Evolutionary conservation across 352 stramenopile species (phyloP), one percentile per base, ranked within the genome.

Genomic region (Phytopythium boreale): DNA sequence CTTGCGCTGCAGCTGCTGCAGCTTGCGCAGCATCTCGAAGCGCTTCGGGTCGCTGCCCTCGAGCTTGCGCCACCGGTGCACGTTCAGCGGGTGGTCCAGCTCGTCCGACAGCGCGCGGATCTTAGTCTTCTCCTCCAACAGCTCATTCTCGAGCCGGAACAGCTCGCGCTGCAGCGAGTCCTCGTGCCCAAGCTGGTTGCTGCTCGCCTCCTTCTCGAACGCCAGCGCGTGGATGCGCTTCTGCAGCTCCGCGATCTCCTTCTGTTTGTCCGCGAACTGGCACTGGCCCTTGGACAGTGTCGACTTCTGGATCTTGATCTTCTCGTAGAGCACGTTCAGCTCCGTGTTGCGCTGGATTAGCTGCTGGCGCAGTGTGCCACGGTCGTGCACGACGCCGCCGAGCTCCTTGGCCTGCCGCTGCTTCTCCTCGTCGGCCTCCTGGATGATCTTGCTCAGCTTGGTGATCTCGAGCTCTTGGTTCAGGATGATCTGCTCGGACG

Each of bases 251-350:
- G 57, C 46, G 15, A 92, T 72, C 41, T 92, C 84, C 15, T 81
- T 71, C 14, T 80, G 68, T 47, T 87, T 82, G 29, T 93, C 86
- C 29, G 91, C 70, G 66, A 82, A 97, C 62, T 90, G 76, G 8
- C 75, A 56, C 51, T 95, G 81, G 7, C 89, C 91, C 51, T 96
- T 95, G 44, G 71, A 67, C 20, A 97, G 68, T 14, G 77, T 90
- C n/a, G 87, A 93, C 60, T 92, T 84, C 50, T 97, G 89, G 22
- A 97, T 88, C 60, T 97, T 96, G 52, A 97, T 95, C 59, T 97
- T 97, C 61, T 97, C 90, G 67, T 98, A 97, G 14, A 98, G 61
- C 39, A 82, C 70, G 19, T 71, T 78, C 6, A 98, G 70, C 70
- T 98, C 93, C 22, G 93, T 75, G 63, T 89, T 90, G 29, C 93